Evolutionary conservation across 257 asterid species (phyloP).

Genomic region (Asclepias syriaca): DNA sequence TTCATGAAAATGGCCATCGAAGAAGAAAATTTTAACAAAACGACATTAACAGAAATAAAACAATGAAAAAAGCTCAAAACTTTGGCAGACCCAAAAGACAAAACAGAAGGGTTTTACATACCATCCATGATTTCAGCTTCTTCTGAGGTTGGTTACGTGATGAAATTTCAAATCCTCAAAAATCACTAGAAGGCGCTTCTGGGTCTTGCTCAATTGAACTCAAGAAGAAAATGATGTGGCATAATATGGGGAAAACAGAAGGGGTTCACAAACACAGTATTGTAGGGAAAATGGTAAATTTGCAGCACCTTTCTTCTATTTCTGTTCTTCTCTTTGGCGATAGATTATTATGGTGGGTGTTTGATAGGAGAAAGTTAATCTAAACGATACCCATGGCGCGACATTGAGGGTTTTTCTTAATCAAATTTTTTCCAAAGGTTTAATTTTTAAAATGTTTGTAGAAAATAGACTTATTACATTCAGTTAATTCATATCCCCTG

Average conservation of each 20-base stretch:
- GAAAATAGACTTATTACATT: too few species aligned
- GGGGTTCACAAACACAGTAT: too few species aligned
- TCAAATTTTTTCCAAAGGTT: too few species aligned
- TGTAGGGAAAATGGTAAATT: too few species aligned
- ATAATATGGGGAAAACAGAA: not conserved
- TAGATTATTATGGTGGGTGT: too few species aligned
- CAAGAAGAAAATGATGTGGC: not conserved
- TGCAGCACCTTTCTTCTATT: too few species aligned
- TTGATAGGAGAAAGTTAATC: too few species aligned
- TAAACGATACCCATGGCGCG: too few species aligned
- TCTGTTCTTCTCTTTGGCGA: too few species aligned
- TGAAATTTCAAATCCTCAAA: not conserved
- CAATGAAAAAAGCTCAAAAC: not conserved
- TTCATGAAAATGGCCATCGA: not conserved
- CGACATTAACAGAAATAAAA: not conserved
- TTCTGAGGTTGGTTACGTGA: not conserved
- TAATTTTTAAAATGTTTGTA: too few species aligned
- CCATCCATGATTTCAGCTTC: conserved; percentile 18
- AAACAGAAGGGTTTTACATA: not conserved
- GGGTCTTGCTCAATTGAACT: not conserved
- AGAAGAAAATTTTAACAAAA: not conserved
- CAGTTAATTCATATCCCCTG: too few species aligned
- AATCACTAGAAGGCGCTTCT: not conserved
- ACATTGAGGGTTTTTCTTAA: too few species aligned
- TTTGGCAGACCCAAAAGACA: not conserved